These are phyloP conservation scores for Lodderomyces margitis DNA, from an alignment of 1,139 yeast species.

Conservation along the genomic window DNA sequence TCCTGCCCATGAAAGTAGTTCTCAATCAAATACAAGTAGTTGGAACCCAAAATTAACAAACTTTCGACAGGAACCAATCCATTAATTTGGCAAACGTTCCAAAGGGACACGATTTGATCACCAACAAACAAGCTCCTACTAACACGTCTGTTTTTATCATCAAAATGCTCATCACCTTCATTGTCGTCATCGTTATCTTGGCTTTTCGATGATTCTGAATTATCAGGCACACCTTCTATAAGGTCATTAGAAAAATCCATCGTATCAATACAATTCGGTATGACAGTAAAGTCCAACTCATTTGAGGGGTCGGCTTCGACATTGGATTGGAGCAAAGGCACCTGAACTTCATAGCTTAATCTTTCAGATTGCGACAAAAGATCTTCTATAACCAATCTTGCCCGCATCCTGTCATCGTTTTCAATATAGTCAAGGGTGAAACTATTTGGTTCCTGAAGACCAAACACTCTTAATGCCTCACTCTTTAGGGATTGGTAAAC, in stretches of 20 bases:
- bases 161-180: slow-evolving; percentile 31
- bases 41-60: slow-evolving; percentile 63
- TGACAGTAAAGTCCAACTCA: slow-evolving; percentile 19
- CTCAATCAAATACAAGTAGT: slow-evolving; percentile 64
- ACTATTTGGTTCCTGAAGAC: slow-evolving; percentile 18
- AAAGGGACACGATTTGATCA: slow-evolving; percentile 67
- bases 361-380: slow-evolving; percentile 45
- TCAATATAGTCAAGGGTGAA: slow-evolving; percentile 66
- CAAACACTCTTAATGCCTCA: slow-evolving; percentile 41
- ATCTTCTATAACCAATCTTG: slow-evolving; percentile 52
- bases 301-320: slow-evolving; percentile 15
- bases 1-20: slow-evolving; percentile 61
- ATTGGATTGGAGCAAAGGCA: slow-evolving; percentile 34
- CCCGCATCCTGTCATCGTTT: slow-evolving; percentile 64
- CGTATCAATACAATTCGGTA: slow-evolving; percentile 25
- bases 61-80: slow-evolving; percentile 77
- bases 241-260: slow-evolving; percentile 21
- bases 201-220: slow-evolving; percentile 7
- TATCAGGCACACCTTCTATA: slow-evolving; percentile 3
- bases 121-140: slow-evolving; percentile 64
- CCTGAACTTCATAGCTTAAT: slow-evolving; percentile 37
- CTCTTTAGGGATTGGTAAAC: slow-evolving; percentile 46
- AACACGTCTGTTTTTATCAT: slow-evolving; percentile 73
- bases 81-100: slow-evolving; percentile 71
- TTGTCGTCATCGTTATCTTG: slow-evolving; percentile 9